These are phyloP conservation scores for Rhodocollybia butyracea DNA, from an alignment of 768 basidiomycete genomes.

Conservation along the genomic window DNA sequence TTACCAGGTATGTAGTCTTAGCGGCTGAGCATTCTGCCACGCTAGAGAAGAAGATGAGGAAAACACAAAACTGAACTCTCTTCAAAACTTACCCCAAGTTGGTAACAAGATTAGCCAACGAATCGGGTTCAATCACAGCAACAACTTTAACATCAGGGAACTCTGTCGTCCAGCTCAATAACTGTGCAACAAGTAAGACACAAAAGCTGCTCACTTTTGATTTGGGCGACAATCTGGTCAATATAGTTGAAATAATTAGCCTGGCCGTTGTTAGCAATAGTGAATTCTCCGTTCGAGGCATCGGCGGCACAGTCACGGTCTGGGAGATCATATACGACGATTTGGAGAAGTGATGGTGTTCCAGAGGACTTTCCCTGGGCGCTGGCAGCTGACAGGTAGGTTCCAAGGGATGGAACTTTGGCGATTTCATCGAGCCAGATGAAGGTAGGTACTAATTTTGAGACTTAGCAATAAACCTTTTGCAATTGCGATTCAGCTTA, in stretches of 20 bases:
- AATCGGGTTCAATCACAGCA: conserved; percentile 66
- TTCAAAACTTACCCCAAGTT: no score
- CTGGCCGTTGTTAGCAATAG: conserved; percentile 52
- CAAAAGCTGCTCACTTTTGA: conserved; percentile 38
- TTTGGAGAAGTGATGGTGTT: conserved; percentile 46
- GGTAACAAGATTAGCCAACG: conserved; percentile 66
- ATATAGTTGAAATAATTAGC: conserved; percentile 58
- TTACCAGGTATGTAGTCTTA: conserved; percentile 47
- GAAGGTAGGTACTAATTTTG: conserved; percentile 55
- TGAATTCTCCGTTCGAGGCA: conserved; percentile 66
- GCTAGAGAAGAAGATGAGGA: no score
- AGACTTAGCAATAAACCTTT: no score
- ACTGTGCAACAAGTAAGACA: not conserved
- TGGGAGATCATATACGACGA: conserved; percentile 58
- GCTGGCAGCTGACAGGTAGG: conserved; percentile 52
- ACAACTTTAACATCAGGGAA: conserved; percentile 62
- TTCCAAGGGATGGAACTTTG: conserved; percentile 52
- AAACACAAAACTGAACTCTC: no score
- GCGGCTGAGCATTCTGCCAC: conserved; percentile 55
- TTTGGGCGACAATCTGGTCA: conserved; percentile 56
- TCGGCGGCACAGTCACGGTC: conserved; percentile 65
- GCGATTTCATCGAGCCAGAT: conserved; percentile 57
- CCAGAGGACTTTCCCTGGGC: conserved; percentile 43
- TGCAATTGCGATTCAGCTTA: conserved; percentile 64
- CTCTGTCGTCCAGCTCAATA: conserved; percentile 23